Evolutionary conservation across 148 eudicot species (phyloP).

Genomic region (Vaccinium darrowii): DNA sequence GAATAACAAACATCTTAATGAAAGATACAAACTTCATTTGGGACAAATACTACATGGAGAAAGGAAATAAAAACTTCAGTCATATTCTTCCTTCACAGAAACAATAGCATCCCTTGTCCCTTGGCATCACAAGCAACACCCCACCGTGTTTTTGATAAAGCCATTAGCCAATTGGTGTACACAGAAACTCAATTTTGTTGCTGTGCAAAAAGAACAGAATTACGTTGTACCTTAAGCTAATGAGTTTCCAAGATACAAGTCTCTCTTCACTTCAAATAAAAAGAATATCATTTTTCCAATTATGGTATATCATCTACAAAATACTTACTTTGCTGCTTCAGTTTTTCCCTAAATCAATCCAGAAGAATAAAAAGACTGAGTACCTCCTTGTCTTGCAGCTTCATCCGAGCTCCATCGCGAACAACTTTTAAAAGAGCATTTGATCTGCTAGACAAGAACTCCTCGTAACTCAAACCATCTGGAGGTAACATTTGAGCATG

Average conservation of each 20-base stretch:
- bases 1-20: background rate
- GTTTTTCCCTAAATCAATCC: background rate
- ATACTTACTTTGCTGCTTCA: background rate
- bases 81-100: background rate
- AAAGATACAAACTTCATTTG: background rate
- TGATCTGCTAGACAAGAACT: slow-evolving; percentile 71
- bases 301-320: background rate
- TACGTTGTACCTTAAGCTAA: background rate
- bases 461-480: slow-evolving; percentile 86
- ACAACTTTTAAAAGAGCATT: slow-evolving; percentile 78
- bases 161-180: background rate
- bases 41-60: background rate
- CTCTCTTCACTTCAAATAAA: background rate
- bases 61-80: background rate
- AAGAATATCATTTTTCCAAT: background rate
- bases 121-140: background rate
- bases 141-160: background rate
- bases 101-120: background rate
- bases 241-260: background rate
- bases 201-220: no score
- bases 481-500: slow-evolving; percentile 98
- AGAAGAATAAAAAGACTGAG: slow-evolving; percentile 32
- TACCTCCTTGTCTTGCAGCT: slow-evolving; percentile 51
- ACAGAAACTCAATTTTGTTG: background rate
- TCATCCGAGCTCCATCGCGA: slow-evolving; percentile 58